Evolutionary conservation across 495 filamentous ascomycete genomes (phyloP).

Genomic region (Annulohypoxylon moriforme): DNA sequence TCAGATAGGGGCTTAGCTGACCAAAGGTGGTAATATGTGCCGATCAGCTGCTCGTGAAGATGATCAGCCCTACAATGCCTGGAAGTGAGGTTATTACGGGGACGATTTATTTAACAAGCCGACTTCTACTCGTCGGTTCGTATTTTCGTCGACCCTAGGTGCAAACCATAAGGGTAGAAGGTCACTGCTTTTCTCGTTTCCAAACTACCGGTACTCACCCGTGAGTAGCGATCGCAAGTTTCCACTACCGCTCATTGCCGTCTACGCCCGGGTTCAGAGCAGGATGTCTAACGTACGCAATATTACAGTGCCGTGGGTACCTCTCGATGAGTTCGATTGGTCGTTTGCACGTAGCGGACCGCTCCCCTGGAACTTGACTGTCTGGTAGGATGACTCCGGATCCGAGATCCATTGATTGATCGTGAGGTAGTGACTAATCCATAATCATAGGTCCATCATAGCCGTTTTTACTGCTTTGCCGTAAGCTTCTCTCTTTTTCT

Average conservation of each 20-base stretch:
- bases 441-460: conserved; percentile 44
- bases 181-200: neutral
- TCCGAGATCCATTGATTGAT: neutral
- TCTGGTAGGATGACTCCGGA: conserved; percentile 20
- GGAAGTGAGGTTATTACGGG: neutral
- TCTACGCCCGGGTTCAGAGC: neutral
- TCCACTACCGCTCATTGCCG: neutral
- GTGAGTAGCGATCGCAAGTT: neutral
- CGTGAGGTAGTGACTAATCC: neutral
- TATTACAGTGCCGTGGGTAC: conserved; percentile 34
- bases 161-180: neutral
- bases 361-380: conserved; percentile 32
- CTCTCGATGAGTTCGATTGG: conserved; percentile 36
- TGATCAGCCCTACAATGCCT: neutral
- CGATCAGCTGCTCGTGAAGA: neutral
- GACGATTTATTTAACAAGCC: conserved; percentile 5
- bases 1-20: neutral
- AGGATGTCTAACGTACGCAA: conserved; percentile 34
- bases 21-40: neutral
- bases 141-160: neutral
- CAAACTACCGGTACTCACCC: neutral
- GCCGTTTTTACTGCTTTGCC: conserved; percentile 53
- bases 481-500: neutral
- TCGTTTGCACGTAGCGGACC: conserved; percentile 30
- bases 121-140: conserved; percentile 4